Conservation (phyloP, 305 asterid species). For the Fraxinus velutina region DNA sequence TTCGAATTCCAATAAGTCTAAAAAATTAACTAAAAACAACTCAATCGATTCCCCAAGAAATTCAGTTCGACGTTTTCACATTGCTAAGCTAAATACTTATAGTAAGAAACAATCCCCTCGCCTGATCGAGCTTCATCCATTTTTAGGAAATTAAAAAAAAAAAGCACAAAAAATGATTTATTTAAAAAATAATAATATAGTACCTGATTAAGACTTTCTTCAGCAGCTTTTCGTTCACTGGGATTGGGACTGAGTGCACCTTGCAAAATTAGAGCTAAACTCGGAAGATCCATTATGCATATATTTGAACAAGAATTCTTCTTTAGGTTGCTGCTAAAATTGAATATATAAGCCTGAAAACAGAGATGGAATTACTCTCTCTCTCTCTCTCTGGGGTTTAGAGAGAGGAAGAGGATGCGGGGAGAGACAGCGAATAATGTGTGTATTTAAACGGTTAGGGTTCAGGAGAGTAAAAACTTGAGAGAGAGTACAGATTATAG, state of each 20-base stretch:
- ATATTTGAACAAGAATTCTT: not conserved
- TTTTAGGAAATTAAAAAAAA: not conserved
- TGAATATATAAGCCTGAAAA: not conserved
- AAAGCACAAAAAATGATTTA: not conserved
- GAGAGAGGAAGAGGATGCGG: conserved; percentile 28
- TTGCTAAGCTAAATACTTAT: not conserved
- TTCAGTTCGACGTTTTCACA: not conserved
- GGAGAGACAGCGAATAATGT: conserved; percentile 35
- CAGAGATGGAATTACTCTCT: not conserved
- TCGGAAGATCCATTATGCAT: conserved; percentile 69
- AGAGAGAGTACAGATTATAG: not conserved
- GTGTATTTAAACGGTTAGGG: conserved; percentile 71
- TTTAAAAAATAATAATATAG: not conserved
- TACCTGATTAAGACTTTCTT: conserved; percentile 87
- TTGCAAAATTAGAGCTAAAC: conserved; percentile 60
- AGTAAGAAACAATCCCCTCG: not conserved
- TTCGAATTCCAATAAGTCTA: not conserved
- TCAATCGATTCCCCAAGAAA: not conserved
- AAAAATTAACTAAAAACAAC: not conserved
- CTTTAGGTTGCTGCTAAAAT: not conserved
- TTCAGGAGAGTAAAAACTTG: conserved; percentile 30
- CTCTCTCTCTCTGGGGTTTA: conserved; percentile 40
- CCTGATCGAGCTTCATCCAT: not conserved
- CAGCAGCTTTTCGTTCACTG: conserved; percentile 77
- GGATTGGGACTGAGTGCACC: conserved; percentile 89